Conservation (phyloP, 2,329 filamentous ascomycete genomes). For the Fusarium irregulare region DNA sequence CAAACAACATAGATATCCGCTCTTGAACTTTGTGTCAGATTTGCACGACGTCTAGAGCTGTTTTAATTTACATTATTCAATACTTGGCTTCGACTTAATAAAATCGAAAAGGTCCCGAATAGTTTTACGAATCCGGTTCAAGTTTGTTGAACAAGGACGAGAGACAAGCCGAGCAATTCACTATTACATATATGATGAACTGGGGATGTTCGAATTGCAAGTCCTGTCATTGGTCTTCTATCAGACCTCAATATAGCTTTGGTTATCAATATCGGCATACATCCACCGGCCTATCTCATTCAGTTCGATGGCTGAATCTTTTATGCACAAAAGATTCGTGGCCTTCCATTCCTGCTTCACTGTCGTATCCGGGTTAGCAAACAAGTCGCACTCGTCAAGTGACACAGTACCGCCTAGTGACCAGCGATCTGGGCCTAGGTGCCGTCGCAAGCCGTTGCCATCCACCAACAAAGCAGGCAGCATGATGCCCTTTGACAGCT, state of each 20-base stretch:
- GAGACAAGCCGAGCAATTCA: background rate
- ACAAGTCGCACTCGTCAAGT: conserved; percentile 18
- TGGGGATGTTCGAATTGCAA: background rate
- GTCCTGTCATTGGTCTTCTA: background rate
- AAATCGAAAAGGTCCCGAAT: background rate
- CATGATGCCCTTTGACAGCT: conserved; percentile 4
- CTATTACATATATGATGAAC: background rate
- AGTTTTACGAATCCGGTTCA: background rate
- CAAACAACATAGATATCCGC: conserved; percentile 47
- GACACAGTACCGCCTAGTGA: conserved; percentile 19
- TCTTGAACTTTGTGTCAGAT: conserved; percentile 18
- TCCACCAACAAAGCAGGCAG: conserved; percentile 21
- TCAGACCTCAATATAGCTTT: background rate
- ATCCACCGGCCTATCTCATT: background rate
- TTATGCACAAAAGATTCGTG: background rate
- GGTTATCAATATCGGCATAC: background rate
- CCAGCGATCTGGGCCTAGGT: conserved; percentile 1
- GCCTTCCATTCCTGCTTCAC: background rate
- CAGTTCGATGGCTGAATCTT: background rate
- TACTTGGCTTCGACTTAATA: background rate
- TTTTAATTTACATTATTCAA: conserved; percentile 41
- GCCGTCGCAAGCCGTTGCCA: conserved; percentile 33
- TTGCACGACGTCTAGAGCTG: conserved; percentile 16
- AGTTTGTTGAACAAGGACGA: background rate
- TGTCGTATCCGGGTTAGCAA: conserved; percentile 8